A percentile compares a stretch with the other conserved stretches of the same genome.
These are phyloP conservation scores for Crithidia thermophila DNA, from an alignment of 208 protist genomes.

Conservation along the genomic window DNA sequence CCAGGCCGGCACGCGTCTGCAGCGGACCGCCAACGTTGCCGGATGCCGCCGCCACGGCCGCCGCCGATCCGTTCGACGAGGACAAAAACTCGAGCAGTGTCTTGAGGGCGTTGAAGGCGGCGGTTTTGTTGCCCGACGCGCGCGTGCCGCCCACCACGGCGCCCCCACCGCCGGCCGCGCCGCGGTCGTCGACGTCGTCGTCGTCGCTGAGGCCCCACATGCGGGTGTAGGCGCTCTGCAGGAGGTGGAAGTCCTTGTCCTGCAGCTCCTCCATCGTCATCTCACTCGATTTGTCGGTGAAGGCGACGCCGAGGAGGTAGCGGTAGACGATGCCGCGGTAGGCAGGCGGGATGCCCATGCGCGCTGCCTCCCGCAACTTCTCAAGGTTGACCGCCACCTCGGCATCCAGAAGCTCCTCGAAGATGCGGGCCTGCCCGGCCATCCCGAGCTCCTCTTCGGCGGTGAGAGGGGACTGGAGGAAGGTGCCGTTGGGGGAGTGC, in stretches of 20 bases:
- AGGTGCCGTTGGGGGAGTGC: slow-evolving; percentile 9
- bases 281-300: slow-evolving; percentile 80
- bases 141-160: slow-evolving; percentile 8
- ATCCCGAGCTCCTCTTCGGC: slow-evolving; percentile 24
- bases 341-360: slow-evolving; percentile 62
- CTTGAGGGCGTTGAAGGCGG: slow-evolving; percentile 22
- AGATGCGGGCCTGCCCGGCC: slow-evolving; percentile 38
- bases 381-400: slow-evolving; percentile 71
- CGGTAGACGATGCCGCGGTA: slow-evolving; percentile 83
- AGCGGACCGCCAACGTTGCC: slow-evolving; percentile 12
- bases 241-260: slow-evolving; percentile 78
- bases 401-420: slow-evolving; percentile 85
- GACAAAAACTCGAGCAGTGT: slow-evolving; percentile 21
- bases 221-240: slow-evolving; percentile 45
- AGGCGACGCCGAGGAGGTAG: slow-evolving; percentile 79
- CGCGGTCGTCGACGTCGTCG: slow-evolving; percentile 26
- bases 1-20: slow-evolving; percentile 8
- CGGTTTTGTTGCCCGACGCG: background rate
- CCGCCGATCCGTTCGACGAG: slow-evolving; percentile 15
- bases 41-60: slow-evolving; percentile 3
- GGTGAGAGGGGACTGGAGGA: slow-evolving; percentile 5
- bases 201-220: slow-evolving; percentile 33
- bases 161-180: slow-evolving; percentile 9
- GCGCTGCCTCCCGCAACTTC: slow-evolving; percentile 79
- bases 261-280: slow-evolving; percentile 84